Evolutionary conservation across 1,284 basidiomycete species (phyloP), one percentile per base, ranked within the genome.

Genomic region (Rhodotorula sp.): DNA sequence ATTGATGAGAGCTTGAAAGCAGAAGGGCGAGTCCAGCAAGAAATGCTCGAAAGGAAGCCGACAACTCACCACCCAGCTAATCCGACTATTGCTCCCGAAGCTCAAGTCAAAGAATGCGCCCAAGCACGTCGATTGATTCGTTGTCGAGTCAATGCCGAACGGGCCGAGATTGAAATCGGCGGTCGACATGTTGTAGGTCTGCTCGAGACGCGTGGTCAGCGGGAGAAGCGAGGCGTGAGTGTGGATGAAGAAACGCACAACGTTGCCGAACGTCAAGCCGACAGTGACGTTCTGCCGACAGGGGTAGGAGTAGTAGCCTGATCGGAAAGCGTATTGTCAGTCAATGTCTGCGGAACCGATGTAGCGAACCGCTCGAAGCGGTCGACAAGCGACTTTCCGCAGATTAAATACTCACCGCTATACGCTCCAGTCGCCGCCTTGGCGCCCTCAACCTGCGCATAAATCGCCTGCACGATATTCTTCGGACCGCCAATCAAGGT

Each of bases 61-160:
- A 52, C 30, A 44, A 65, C 65, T 51, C 34, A 77, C 75, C 44
- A 76, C 77, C 83, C 85, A 85, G 6, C 80, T 80, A 60, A 88
- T 84, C 22, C 85, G 83, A 58, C 80, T 84, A n/a, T 80, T 79
- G 3, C 84, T 82, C 34, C 67, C 59, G 31, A 78, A 66, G 20
- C 58, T 70, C 31, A 77, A 56, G 44, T 76, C 75, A 47, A 79
- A 79, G 65, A 79, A 76, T 16, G 77, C 76, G 24, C 78, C 78
- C 9, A 79, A 57, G 64, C 78, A 79, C 54, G 75, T 76, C 54
- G 76, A 72, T 4, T 68, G 71, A 52, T 75, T 74, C 59, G 70
- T 73, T 15, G 40, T 55, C 16, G 66, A 55, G 50, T 70, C 68
- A 31, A 70, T 30, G 24, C 75, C 76, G 61, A 77, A 76, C 10